Base-by-base conservation (phyloP, 2,329 filamentous ascomycete species). In the Metarhizium sp. region DNA sequence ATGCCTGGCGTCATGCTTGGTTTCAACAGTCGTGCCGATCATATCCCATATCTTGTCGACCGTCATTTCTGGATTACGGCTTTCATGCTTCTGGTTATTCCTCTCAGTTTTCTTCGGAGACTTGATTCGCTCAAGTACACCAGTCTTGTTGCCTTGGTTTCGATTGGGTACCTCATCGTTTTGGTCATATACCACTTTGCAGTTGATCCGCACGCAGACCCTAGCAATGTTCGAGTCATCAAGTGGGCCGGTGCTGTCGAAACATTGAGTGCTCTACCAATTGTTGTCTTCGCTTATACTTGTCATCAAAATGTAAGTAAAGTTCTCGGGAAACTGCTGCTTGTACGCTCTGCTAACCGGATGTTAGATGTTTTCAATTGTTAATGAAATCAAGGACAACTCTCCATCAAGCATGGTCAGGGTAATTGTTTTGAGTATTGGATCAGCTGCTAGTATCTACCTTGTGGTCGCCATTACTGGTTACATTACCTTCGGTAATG, bases 231-330 rank as follows among this genome's bases (percentile, higher is more conserved):
- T 57, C 83, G 88, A 51, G 74, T 90, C 34, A 78, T 96, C 59
- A 75, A 82, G 59, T 96, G 90, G 86, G 86, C 84, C 47, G 90
- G 92, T 7, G 78, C 89, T 3, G 78, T 95, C 10, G 81, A 87
- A 40, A 85, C 88, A 6, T 77, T 99, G 53, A 90, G 90, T 62
- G 92, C 88, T 59, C 83, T 99, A 60, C 94, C 94, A 0, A 91
- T 99, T 53, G 92, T 97, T 55, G 90, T 99, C 2, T 99, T 99
- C 76, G 94, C 92, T n/a, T 99, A 97, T 69, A 99, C 94, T 1
- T 99, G 94, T 69, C 94, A 99, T 71, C 94, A 99, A 67, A 99
- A 99, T 69, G 90, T 94, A 74, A 61, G 56, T 53, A 3, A 13
- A 3, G 82, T 67, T 20, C 20, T 40, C 4, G 34, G 7, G 10